These are phyloP conservation scores for Yamadazyma akitaensis DNA, from an alignment of 805 yeast genomes.

Conservation along the genomic window DNA sequence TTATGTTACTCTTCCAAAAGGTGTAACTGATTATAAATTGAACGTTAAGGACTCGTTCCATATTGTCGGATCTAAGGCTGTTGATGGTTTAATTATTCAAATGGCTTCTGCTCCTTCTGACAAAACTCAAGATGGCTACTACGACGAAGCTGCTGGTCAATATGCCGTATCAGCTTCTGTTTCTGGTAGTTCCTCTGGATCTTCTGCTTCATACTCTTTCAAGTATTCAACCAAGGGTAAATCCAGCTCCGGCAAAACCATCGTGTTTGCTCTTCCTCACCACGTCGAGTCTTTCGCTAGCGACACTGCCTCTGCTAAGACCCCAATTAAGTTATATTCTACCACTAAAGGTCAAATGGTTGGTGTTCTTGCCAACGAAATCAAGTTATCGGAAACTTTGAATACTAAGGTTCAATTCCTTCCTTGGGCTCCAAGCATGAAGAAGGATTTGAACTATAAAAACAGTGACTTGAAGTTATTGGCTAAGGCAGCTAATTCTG, in stretches of 20 bases:
- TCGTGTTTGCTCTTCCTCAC: constrained; percentile 54
- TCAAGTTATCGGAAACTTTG: constrained; percentile 38
- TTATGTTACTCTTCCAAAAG: constrained; percentile 50
- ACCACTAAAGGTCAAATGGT: constrained; percentile 51
- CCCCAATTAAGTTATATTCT: constrained; percentile 44
- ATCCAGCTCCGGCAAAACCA: constrained; percentile 44
- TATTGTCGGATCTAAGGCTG: constrained; percentile 42
- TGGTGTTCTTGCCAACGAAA: constrained; percentile 40
- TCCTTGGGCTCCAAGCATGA: constrained; percentile 42
- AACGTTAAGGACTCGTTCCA: constrained; percentile 30
- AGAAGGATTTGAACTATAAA: constrained; percentile 34
- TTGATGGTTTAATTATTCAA: constrained; percentile 45
- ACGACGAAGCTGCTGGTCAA: constrained; percentile 68
- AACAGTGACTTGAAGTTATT: constrained; percentile 40
- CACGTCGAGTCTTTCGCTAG: constrained; percentile 39
- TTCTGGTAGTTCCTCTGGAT: constrained; percentile 45
- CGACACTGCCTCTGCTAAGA: constrained; percentile 24
- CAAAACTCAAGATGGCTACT: constrained; percentile 35
- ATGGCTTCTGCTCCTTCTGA: constrained; percentile 31
- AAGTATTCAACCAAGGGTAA: constrained; percentile 48
- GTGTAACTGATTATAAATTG: constrained; percentile 30
- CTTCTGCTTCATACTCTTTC: constrained; percentile 46
- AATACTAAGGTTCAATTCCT: constrained; percentile 40
- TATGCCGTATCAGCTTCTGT: constrained; percentile 52
- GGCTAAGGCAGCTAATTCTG: constrained; percentile 45